Base-by-base conservation (phyloP, 2,329 filamentous ascomycete species). In the Pestalotiopsis fici region DNA sequence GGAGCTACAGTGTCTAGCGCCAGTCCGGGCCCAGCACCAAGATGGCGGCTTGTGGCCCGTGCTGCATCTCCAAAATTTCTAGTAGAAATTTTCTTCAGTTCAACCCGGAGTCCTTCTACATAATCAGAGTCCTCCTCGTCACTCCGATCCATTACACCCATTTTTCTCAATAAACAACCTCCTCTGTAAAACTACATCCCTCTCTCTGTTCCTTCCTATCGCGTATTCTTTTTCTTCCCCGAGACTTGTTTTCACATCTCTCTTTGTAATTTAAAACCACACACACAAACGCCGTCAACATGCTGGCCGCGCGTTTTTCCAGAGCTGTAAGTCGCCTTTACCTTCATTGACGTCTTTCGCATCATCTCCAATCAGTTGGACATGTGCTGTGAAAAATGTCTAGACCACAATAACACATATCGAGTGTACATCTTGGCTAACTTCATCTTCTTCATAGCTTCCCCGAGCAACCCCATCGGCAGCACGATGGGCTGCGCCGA, bases 391-490 rank as follows among this genome's bases (percentile, higher is more conserved):
- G 56, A 37, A 25, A 66, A n/a, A n/a, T n/a, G n/a, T n/a, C n/a
- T n/a, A n/a, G n/a, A n/a, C n/a, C n/a, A n/a, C n/a, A n/a, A n/a
- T n/a, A n/a, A n/a, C n/a, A n/a, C n/a, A n/a, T n/a, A n/a, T n/a
- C n/a, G n/a, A n/a, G n/a, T n/a, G n/a, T n/a, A n/a, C n/a, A n/a
- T n/a, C n/a, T n/a, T n/a, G n/a, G n/a, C n/a, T n/a, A n/a, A n/a
- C n/a, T n/a, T n/a, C n/a, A n/a, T 21, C 18, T 39, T 69, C 59
- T 64, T 23, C 59, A 79, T 73, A 95, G 92, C 88, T 97, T 83
- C 93, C 94, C 79, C 90, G 94, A 87, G 90, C 92, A 80, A 85
- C 87, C 73, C 86, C 91, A 77, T 83, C 88, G 79, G 85, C 90
- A 80, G 85, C 90, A 79, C 91, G 91, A 82, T 86, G 90, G 77